A percentile compares a stretch with the other conserved stretches of the same genome.
Evolutionary conservation across 2,329 filamentous ascomycete species (phyloP).

Genomic region (Botrytis sinoallii): DNA sequence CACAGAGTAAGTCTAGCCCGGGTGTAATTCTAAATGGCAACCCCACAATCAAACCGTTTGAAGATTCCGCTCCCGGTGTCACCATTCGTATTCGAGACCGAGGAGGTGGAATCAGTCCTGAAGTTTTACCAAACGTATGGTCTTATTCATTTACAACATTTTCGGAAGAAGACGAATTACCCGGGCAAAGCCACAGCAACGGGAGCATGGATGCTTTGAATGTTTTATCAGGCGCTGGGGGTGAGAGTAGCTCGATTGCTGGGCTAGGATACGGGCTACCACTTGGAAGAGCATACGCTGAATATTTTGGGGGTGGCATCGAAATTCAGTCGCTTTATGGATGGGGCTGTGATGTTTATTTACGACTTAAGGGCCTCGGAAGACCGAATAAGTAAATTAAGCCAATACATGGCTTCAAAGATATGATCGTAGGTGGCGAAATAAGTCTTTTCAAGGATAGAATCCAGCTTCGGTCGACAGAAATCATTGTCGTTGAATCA

Average conservation of each 20-base stretch:
- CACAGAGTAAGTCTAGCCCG: not conserved
- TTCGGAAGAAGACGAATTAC: constrained; percentile 54
- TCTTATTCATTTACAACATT: constrained; percentile 98
- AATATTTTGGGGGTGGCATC: constrained; percentile 96
- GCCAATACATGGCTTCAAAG: too few relatives aligned
- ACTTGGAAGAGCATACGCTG: constrained; percentile 86
- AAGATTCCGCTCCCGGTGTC: constrained; percentile 73
- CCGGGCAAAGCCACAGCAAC: constrained; percentile 43
- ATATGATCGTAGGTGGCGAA: not conserved
- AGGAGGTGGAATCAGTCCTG: constrained; percentile 87
- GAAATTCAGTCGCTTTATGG: constrained; percentile 93
- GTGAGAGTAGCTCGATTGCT: constrained; percentile 79
- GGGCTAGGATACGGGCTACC: constrained; percentile 92
- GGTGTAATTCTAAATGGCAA: constrained; percentile 17
- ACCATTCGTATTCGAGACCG: constrained; percentile 94
- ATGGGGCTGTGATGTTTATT: constrained; percentile 73
- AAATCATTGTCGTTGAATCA: not conserved
- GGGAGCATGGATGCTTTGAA: constrained; percentile 65
- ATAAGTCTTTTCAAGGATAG: not conserved
- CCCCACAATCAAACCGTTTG: constrained; percentile 52
- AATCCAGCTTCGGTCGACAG: not conserved
- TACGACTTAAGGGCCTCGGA: constrained; percentile 47
- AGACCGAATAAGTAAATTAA: constrained; percentile 18
- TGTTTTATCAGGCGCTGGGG: constrained; percentile 68
- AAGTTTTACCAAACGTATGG: constrained; percentile 85